A percentile compares a stretch with the other conserved stretches of the same genome.
These are phyloP conservation scores for Tylopilus vinaceipallidus DNA, from an alignment of 768 basidiomycete genomes.

Conservation along the genomic window DNA sequence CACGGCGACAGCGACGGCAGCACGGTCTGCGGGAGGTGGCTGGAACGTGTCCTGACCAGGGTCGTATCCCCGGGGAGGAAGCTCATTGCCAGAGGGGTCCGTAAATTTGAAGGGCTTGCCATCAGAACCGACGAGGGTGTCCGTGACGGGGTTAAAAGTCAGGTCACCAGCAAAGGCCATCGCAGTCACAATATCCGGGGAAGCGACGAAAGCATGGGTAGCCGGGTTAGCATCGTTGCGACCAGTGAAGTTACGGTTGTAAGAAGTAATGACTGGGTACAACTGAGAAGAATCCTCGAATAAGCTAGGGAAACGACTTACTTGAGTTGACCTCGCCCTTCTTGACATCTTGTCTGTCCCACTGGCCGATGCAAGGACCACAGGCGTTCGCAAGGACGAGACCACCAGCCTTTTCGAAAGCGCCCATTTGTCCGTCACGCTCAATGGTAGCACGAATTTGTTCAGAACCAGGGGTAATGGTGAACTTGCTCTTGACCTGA, in stretches of 20 bases:
- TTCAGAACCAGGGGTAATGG: constrained; percentile 97
- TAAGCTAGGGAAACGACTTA: constrained; percentile 37
- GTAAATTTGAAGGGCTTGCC: constrained; percentile 98
- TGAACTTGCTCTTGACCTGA: constrained; percentile 89
- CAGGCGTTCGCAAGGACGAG: constrained; percentile 97
- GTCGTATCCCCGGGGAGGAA: constrained; percentile 95
- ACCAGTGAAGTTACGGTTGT: constrained; percentile 99
- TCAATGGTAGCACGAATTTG: constrained; percentile 97
- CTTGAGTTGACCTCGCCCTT: constrained; percentile 97
- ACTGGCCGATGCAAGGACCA: constrained; percentile 99
- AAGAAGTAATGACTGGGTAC: constrained; percentile 89
- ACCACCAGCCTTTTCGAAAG: constrained; percentile 87
- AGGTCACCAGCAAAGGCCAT: constrained; percentile 93
- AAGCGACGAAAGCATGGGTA: constrained; percentile 94
- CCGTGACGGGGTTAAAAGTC: constrained; percentile 95
- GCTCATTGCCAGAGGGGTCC: constrained; percentile 87
- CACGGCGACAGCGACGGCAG: constrained; percentile 83
- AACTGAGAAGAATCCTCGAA: constrained; percentile 1
- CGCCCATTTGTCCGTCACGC: constrained; percentile 89
- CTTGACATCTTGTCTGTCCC: constrained; percentile 96
- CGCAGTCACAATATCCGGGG: constrained; percentile 94
- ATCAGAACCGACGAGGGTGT: constrained; percentile 81
- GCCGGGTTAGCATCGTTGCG: constrained; percentile 99
- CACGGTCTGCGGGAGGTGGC: constrained; percentile 83
- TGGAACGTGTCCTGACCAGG: constrained; percentile 98